phyloP scores from a whole-genome alignment of 2,329 filamentous ascomycete genomes.

The Davidsoniella virescens region DNA sequence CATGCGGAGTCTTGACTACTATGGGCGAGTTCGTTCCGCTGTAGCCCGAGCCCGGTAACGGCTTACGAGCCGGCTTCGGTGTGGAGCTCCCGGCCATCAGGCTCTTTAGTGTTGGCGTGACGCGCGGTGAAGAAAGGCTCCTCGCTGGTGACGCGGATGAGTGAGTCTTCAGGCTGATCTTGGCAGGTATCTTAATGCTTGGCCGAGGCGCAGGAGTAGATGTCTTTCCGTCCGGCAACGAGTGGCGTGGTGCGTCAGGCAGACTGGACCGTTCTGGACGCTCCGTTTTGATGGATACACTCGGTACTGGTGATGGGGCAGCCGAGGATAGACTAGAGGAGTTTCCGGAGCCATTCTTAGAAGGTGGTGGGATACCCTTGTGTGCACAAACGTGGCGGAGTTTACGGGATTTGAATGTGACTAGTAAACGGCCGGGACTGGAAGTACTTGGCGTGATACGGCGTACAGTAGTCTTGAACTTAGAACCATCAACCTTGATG shows the following conservation, averaged over 20 bases:
- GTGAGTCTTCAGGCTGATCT: constrained; percentile 10
- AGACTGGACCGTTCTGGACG: constrained; percentile 6
- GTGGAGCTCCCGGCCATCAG: constrained; percentile 8
- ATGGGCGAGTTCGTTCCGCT: background rate
- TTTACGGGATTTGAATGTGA: constrained; percentile 9
- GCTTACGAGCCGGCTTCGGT: constrained; percentile 9
- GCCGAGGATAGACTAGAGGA: constrained; percentile 5
- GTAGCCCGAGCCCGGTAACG: constrained; percentile 4
- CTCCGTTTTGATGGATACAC: constrained; percentile 11
- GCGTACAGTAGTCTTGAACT: background rate
- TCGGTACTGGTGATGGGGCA: constrained; percentile 5
- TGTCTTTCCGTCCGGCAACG: constrained; percentile 3
- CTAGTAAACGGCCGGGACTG: constrained; percentile 1
- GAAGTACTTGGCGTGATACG: background rate
- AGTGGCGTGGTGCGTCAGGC: constrained; percentile 7
- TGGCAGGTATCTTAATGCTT: constrained; percentile 9
- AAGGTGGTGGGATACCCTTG: constrained; percentile 7
- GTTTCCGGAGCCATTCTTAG: background rate
- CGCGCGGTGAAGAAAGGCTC: background rate
- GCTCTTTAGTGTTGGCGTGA: constrained; percentile 8
- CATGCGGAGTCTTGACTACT: background rate
- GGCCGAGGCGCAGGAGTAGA: background rate
- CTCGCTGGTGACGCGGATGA: constrained; percentile 1
- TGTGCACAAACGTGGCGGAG: constrained; percentile 10
- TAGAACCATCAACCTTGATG: constrained; percentile 7